phyloP scores from a whole-genome alignment of 2,329 filamentous ascomycete species.

The Aaosphaeria arxii region DNA sequence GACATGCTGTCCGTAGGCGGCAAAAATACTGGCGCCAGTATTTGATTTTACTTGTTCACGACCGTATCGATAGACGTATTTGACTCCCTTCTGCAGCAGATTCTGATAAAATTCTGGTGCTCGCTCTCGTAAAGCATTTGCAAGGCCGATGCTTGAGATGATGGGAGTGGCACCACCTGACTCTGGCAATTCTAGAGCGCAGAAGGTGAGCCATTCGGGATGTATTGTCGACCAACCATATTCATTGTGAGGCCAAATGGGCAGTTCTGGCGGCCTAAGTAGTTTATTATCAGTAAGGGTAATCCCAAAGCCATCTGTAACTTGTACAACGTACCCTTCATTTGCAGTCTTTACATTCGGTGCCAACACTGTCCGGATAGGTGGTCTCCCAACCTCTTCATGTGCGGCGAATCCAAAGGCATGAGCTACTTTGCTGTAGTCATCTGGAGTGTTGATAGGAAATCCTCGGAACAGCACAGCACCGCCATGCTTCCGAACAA shows the following conservation, averaged over 20 bases:
- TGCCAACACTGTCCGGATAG: slow-evolving; percentile 27
- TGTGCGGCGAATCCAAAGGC: slow-evolving; percentile 35
- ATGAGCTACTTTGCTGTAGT: slow-evolving; percentile 36
- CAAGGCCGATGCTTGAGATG: slow-evolving; percentile 28
- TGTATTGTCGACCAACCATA: slow-evolving; percentile 40
- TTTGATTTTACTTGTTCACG: slow-evolving; percentile 6
- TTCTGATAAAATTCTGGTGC: slow-evolving; percentile 28
- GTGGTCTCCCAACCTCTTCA: slow-evolving; percentile 35
- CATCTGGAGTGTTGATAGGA: slow-evolving; percentile 26
- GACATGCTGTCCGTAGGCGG: slow-evolving; percentile 6
- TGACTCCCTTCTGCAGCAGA: slow-evolving; percentile 24
- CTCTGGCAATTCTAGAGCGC: slow-evolving; percentile 4
- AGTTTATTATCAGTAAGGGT: neutral
- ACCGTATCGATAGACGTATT: slow-evolving; percentile 17
- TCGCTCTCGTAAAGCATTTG: slow-evolving; percentile 17
- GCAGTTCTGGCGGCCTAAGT: slow-evolving; percentile 31
- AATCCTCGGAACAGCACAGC: slow-evolving; percentile 33
- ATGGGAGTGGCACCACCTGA: slow-evolving; percentile 37
- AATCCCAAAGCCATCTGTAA: neutral
- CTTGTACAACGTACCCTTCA: slow-evolving; percentile 19
- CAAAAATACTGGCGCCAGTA: slow-evolving; percentile 8
- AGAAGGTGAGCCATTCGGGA: slow-evolving; percentile 37
- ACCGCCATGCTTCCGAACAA: slow-evolving; percentile 23
- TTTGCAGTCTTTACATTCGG: slow-evolving; percentile 39
- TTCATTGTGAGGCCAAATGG: slow-evolving; percentile 38